Evolutionary conservation across 148 eudicot genomes (phyloP).

Genomic region (Silene uniflora): DNA sequence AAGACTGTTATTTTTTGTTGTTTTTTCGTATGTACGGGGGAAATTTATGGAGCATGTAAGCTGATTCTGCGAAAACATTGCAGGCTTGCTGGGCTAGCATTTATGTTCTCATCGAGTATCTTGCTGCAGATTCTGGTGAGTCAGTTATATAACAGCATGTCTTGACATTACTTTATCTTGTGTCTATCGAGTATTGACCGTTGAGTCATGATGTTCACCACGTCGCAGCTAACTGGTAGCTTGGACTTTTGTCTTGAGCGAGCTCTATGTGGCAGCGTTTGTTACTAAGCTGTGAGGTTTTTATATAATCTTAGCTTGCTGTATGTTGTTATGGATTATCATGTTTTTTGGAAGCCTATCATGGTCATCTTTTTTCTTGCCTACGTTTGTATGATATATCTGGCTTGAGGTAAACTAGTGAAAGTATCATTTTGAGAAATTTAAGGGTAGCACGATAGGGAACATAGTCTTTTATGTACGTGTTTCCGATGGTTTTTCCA

Average conservation of each 20-base stretch:
- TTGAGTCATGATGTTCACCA: background rate
- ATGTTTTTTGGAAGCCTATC: background rate
- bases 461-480: background rate
- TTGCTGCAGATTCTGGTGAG: slow-evolving; percentile 73
- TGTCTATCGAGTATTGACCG: background rate
- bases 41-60: slow-evolving; percentile 11
- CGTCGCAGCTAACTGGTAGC: too few species aligned
- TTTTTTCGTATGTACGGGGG: background rate
- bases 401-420: background rate
- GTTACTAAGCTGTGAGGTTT: background rate
- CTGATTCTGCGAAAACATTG: slow-evolving; percentile 17
- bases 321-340: background rate
- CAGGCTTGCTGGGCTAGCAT: slow-evolving; percentile 95
- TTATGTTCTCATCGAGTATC: slow-evolving; percentile 85
- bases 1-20: background rate
- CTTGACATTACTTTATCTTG: background rate
- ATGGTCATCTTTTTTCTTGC: background rate
- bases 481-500: background rate
- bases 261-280: background rate
- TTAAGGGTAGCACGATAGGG: background rate
- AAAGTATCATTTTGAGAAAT: background rate
- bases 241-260: background rate
- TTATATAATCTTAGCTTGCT: too few species aligned
- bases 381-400: background rate
- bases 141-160: background rate